These are phyloP conservation scores for Alternaria triticina DNA, from an alignment of 2,329 filamentous ascomycete species.

Conservation along the genomic window DNA sequence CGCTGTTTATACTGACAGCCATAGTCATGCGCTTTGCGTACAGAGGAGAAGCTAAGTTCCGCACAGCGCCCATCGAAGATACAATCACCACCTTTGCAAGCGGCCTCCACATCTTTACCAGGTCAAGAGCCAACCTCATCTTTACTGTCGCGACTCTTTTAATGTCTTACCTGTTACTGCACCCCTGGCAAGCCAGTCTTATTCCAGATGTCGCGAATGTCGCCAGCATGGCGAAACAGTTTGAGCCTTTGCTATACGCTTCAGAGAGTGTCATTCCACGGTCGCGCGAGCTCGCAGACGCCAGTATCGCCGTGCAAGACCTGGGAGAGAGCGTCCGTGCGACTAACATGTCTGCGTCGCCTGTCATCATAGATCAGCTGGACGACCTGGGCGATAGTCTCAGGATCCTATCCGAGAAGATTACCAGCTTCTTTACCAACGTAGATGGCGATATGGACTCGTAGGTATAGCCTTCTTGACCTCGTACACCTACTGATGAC, in stretches of 20 bases:
- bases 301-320: conserved; percentile 93
- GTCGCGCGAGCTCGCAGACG: conserved; percentile 87
- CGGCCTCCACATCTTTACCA: conserved; percentile 66
- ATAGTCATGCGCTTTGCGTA: conserved; percentile 87
- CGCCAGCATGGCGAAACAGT: conserved; percentile 84
- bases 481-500: conserved; percentile 18
- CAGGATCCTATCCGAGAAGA: conserved; percentile 81
- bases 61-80: conserved; percentile 82
- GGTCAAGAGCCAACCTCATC: conserved; percentile 72
- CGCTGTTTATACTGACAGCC: conserved; percentile 28
- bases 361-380: conserved; percentile 82
- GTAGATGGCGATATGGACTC: conserved; percentile 92
- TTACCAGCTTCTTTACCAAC: conserved; percentile 91
- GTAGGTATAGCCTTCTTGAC: conserved; percentile 51
- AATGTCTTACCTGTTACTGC: conserved; percentile 68
- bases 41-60: conserved; percentile 85
- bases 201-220: conserved; percentile 90
- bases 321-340: conserved; percentile 86
- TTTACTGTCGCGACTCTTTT: conserved; percentile 67
- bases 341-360: conserved; percentile 89
- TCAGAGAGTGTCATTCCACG: conserved; percentile 88
- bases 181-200: conserved; percentile 69
- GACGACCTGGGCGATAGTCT: conserved; percentile 86
- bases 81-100: conserved; percentile 68
- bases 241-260: conserved; percentile 94